Base-by-base conservation (phyloP, 352 stramenopile genomes). In the Phytophthora litchii region DNA sequence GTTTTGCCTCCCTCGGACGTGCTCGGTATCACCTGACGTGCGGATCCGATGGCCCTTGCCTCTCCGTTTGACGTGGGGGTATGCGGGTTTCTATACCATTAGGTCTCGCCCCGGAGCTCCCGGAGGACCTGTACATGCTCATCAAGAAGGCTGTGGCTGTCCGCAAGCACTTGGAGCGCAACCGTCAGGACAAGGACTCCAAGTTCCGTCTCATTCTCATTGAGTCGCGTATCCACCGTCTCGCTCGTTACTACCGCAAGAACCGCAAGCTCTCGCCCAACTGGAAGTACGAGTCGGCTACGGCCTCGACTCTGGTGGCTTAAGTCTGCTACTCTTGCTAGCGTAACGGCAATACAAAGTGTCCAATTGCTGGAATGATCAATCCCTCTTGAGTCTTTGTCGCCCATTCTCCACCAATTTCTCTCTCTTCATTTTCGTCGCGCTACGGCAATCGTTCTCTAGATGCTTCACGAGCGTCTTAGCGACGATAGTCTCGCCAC, bases 151-250 rank as follows among this genome's bases (percentile, higher is more conserved):
- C 98, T 54, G 98, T 99, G 67, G 91, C 97, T 70, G 97, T 99
- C 34, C 94, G 98, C 74, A 99, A 99, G 89, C 97, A 99, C 89
- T 86, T 99, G 50, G 97, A 99, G 82, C 87, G 94, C 67, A 99
- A 99, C 87, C 92, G 97, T 77, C 97, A 99, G 81, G 98, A 99
- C 85, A 99, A 99, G 88, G 97, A 99, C 86, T 98, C 96, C 74
- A 99, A 99, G 92, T 99, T 99, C 92, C 94, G 97, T 82, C 91
- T 99, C 36, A 99, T 99, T 97, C 89, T 99, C 37, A 99, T 99
- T 72, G 98, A 99, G 89, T 98, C 89, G 74, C 91, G 97, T 78
- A 99, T 99, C 78, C 98, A 99, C 86, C 92, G 97, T 64, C 83
- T 97, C 59, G 96, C 97, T 60, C 95, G 94, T 84, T 99, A 99